Evolutionary conservation across 495 filamentous ascomycete genomes (phyloP).

Genomic region (Ascobolus immersus): DNA sequence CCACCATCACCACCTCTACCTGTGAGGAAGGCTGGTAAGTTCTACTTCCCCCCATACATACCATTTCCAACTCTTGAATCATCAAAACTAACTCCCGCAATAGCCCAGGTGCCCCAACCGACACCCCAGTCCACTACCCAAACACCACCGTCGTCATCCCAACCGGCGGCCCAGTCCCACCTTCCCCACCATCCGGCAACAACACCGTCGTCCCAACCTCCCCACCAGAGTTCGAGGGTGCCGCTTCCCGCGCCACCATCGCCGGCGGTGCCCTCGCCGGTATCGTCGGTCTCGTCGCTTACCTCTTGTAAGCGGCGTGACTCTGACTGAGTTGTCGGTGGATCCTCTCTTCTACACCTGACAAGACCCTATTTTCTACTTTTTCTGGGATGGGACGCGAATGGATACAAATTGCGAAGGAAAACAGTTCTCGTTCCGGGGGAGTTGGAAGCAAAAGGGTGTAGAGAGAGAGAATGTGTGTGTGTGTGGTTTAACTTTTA

Average conservation of each 20-base stretch:
- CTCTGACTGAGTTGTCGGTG: too few species aligned
- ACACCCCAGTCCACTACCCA: conserved; percentile 2
- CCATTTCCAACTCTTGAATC: not conserved
- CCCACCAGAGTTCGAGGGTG: conserved; percentile 16
- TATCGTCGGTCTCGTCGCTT: conserved; percentile 45
- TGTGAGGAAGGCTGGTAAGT: conserved; percentile 2
- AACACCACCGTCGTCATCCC: conserved; percentile 21
- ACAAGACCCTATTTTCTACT: too few species aligned
- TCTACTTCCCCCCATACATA: not conserved
- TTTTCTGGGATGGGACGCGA: too few species aligned
- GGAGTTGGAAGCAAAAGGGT: too few species aligned
- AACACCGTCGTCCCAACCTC: conserved; percentile 14
- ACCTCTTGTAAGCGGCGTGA: conserved; percentile 44
- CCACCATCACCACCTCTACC: conserved; percentile 9
- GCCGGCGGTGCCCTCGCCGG: conserved; percentile 45
- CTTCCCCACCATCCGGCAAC: conserved; percentile 5
- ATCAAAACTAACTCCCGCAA: not conserved
- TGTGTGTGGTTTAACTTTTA: too few species aligned
- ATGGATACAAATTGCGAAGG: too few species aligned
- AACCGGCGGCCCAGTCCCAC: conserved; percentile 6
- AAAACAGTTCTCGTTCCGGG: too few species aligned
- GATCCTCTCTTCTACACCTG: too few species aligned
- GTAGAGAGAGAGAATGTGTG: too few species aligned
- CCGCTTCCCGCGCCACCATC: conserved; percentile 27
- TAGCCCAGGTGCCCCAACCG: not conserved